Conservation (phyloP, 352 stramenopile species). For the Peronospora destructor region DNA sequence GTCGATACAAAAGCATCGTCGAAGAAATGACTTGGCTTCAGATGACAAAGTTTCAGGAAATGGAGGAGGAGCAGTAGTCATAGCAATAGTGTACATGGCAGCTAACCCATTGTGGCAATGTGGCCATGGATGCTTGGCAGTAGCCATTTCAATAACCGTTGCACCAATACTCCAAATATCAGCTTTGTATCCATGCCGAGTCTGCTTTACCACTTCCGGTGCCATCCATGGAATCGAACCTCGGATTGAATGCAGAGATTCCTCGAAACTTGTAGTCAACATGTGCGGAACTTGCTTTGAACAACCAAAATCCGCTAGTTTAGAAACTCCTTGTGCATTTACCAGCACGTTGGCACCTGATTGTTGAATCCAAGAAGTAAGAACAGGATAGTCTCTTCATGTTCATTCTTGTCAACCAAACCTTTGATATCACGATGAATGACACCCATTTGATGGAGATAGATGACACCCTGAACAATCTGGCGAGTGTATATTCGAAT, state of each 20-base stretch:
- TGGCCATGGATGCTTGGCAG: constrained; percentile 63
- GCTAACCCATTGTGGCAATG: constrained; percentile 49
- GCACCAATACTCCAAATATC: constrained; percentile 80
- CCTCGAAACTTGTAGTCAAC: constrained; percentile 71
- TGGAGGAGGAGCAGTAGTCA: constrained; percentile 41
- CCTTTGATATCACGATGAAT: constrained; percentile 93
- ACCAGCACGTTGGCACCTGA: constrained; percentile 84
- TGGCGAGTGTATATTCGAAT: constrained; percentile 88
- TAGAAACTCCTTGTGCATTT: constrained; percentile 79
- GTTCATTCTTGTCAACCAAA: constrained; percentile 5
- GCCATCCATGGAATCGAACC: constrained; percentile 86
- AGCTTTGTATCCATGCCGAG: constrained; percentile 61
- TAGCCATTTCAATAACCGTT: constrained; percentile 78
- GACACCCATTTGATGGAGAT: constrained; percentile 88
- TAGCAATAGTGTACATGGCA: constrained; percentile 67
- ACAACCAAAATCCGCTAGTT: constrained; percentile 87
- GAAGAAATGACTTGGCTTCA: constrained; percentile 50
- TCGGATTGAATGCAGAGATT: constrained; percentile 74
- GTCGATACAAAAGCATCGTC: constrained; percentile 67
- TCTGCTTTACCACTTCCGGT: constrained; percentile 71
- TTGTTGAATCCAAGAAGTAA: constrained; percentile 1
- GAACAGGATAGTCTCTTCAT: background rate
- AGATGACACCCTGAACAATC: constrained; percentile 87
- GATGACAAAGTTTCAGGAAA: constrained; percentile 44
- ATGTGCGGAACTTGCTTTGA: constrained; percentile 83